Conservation (phyloP, 345 rosid genomes). For the Eucalyptus decipiens region DNA sequence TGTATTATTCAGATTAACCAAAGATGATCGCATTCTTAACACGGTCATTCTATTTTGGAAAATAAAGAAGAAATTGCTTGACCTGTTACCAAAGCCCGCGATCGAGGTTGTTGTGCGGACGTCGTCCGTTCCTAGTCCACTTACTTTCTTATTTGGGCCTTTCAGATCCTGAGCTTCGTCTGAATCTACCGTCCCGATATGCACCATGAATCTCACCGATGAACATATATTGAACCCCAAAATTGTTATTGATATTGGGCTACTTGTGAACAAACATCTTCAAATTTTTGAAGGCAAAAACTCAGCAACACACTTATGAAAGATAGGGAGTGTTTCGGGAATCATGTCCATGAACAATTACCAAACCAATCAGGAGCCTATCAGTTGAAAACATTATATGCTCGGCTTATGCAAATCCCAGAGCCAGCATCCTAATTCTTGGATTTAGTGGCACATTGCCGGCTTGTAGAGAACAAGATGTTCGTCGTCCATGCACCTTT, state of each 20-base stretch:
- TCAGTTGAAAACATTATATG: neutral
- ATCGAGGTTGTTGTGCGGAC: neutral
- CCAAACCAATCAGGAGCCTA: neutral
- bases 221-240: neutral
- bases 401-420: neutral
- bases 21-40: neutral
- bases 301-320: neutral
- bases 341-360: neutral
- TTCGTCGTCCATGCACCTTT: too few species aligned
- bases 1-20: neutral
- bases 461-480: neutral
- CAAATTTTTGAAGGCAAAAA: neutral
- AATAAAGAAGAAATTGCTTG: neutral
- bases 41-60: neutral
- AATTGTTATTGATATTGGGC: neutral
- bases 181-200: neutral
- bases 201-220: neutral
- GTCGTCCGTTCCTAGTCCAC: neutral
- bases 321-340: neutral
- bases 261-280: neutral
- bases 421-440: neutral
- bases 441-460: neutral
- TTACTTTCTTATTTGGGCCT: neutral
- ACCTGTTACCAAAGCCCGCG: neutral
- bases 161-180: neutral